A percentile compares a stretch with the other conserved stretches of the same genome.
phyloP scores from a whole-genome alignment of 1,284 basidiomycete species.

The Heliocybe sulcata region DNA sequence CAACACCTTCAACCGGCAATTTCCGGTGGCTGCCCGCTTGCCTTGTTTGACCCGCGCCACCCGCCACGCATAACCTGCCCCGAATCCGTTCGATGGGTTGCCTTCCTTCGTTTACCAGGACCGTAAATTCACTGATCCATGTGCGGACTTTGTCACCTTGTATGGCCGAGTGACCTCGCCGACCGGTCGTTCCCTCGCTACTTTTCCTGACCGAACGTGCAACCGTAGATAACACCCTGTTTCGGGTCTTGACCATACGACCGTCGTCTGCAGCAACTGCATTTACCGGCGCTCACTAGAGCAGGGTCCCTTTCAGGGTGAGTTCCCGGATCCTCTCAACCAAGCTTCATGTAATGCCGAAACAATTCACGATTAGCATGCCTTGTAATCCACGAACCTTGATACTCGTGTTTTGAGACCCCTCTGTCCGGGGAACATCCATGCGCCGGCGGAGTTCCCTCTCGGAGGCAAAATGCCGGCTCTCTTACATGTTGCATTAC shows the following conservation, averaged over 20 bases:
- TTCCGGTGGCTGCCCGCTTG: background rate
- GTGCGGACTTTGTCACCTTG: background rate
- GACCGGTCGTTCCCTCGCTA: background rate
- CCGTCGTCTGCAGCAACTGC: background rate
- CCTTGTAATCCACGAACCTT: too few relatives aligned
- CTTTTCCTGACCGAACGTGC: background rate
- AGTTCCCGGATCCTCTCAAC: too few relatives aligned
- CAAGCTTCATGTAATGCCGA: too few relatives aligned
- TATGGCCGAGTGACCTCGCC: background rate
- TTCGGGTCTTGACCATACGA: background rate
- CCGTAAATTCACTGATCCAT: background rate
- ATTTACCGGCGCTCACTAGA: too few relatives aligned
- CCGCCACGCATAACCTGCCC: background rate
- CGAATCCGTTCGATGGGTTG: background rate
- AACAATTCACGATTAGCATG: too few relatives aligned
- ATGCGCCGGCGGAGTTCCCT: too few relatives aligned
- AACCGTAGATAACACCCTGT: background rate
- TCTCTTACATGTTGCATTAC: too few relatives aligned
- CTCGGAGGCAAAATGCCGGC: too few relatives aligned
- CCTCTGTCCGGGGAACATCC: too few relatives aligned
- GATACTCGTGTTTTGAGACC: too few relatives aligned
- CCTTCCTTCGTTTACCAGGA: background rate
- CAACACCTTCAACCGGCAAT: background rate
- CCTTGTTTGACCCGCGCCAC: background rate
- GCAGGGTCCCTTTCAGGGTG: too few relatives aligned